Evolutionary conservation across 371 early-diverging fungal species (phyloP), one percentile per base, ranked within the genome.

Genomic region (Mortierella sp.): DNA sequence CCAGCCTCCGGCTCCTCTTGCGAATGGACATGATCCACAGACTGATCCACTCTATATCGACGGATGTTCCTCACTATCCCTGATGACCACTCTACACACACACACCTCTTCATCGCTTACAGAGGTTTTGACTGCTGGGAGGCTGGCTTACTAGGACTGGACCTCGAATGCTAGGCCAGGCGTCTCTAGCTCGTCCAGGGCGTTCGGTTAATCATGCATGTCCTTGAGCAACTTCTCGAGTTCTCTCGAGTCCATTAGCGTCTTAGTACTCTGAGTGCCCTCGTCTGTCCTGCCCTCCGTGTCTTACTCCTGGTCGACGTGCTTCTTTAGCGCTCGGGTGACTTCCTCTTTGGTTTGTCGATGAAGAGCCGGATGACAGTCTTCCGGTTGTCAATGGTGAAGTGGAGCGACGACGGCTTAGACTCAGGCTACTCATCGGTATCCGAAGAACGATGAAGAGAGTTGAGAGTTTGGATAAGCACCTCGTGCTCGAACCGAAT

Each of bases 71-170:
- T 13, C 25, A n/a, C 45, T 16, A 48, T 13, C 25, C 4, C 10
- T 27, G n/a, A 2, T 27, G 54, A n/a, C 24, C 4, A 25, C 7
- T 24, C 8, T n/a, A 16, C 19, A 22, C 19, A 27, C 9, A 40
- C 40, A 37, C 40, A 12, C 13, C 21, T 54, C 17, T 28, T 34
- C 39, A 22, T 0, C 4, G 25, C 4, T 25, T 14, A n/a, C 25
- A 43, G 52, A 92, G 91, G 83, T 86, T 41, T 81, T 88, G 54
- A 63, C 90, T 57, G 88, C 88, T 28, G 93, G 93, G 47, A 90
- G 88, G 13, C 62, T 92, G 43, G 93, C n/a, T n/a, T n/a, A n/a
- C n/a, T n/a, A n/a, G n/a, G n/a, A n/a, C n/a, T n/a, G n/a, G n/a
- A n/a, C n/a, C n/a, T n/a, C n/a, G n/a, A n/a, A n/a, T n/a, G n/a